Conservation (phyloP, 192 early-diverging fungal genomes). For the Allomyces javanicus region DNA sequence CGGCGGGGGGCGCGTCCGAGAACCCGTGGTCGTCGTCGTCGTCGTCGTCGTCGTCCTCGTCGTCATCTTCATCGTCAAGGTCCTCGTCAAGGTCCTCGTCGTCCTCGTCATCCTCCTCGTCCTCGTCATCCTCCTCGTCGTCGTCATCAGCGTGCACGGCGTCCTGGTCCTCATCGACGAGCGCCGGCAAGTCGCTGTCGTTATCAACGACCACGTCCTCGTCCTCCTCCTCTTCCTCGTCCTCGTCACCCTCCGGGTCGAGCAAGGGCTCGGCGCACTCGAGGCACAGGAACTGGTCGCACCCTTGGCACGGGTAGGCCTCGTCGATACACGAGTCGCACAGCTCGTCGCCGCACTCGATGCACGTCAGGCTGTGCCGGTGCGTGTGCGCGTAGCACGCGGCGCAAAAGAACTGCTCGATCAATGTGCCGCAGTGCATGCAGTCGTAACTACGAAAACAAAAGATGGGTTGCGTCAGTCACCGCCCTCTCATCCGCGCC, state of each 20-base stretch:
- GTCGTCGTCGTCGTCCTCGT: too few species aligned
- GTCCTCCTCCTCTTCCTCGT: too few species aligned
- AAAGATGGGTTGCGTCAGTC: too few species aligned
- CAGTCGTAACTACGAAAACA: not conserved
- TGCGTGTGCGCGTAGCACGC: not conserved
- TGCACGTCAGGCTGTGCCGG: not conserved
- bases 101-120: slow-evolving; percentile 8
- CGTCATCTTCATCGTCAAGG: not conserved
- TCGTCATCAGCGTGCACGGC: not conserved
- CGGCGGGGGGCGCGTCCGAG: too few species aligned
- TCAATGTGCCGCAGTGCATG: not conserved
- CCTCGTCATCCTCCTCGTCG: slow-evolving; percentile 1
- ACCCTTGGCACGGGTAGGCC: not conserved
- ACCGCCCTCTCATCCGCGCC: too few species aligned
- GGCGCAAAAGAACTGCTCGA: not conserved
- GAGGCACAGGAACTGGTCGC: not conserved
- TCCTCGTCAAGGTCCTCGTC: slow-evolving; percentile 7
- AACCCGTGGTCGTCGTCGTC: too few species aligned
- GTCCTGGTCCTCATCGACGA: too few species aligned
- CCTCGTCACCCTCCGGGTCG: not conserved
- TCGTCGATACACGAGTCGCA: not conserved
- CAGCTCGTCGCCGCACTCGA: not conserved
- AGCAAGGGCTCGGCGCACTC: not conserved
- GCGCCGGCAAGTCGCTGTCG: too few species aligned
- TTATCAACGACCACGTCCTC: too few species aligned